phyloP scores from a whole-genome alignment of 148 eudicot genomes.

The Fallopia convolvulus region DNA sequence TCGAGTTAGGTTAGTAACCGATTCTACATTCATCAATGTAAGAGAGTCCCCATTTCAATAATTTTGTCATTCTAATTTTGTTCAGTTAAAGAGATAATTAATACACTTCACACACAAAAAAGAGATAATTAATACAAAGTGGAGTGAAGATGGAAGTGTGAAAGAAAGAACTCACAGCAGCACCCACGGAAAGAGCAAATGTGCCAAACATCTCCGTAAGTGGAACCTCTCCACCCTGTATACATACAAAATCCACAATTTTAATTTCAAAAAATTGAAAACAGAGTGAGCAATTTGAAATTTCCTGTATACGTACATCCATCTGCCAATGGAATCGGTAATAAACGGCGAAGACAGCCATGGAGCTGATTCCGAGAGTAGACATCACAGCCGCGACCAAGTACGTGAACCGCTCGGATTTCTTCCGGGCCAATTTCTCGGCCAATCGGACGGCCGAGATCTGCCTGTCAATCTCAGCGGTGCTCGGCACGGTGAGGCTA shows the following conservation, averaged over 20 bases:
- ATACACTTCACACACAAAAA: too few relatives aligned
- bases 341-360: constrained; percentile 86
- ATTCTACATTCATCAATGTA: too few relatives aligned
- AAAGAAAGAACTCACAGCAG: constrained; percentile 58
- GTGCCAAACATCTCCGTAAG: constrained; percentile 82
- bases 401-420: constrained; percentile 75
- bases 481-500: constrained; percentile 12
- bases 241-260: background rate
- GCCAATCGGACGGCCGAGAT: constrained; percentile 30
- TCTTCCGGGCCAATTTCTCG: constrained; percentile 62
- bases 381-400: constrained; percentile 90
- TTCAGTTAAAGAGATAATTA: too few relatives aligned
- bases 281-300: background rate
- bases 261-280: too few relatives aligned
- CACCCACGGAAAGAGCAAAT: constrained; percentile 91
- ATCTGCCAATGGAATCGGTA: constrained; percentile 88
- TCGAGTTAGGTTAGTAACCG: too few relatives aligned
- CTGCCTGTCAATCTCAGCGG: constrained; percentile 17
- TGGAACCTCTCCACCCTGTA: constrained; percentile 86
- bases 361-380: constrained; percentile 70
- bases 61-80: too few relatives aligned
- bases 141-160: background rate
- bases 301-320: constrained; percentile 40
- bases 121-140: background rate
- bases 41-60: too few relatives aligned